These are phyloP conservation scores for Colletotrichum acutatum DNA, from an alignment of 2,329 filamentous ascomycete genomes.

Conservation along the genomic window DNA sequence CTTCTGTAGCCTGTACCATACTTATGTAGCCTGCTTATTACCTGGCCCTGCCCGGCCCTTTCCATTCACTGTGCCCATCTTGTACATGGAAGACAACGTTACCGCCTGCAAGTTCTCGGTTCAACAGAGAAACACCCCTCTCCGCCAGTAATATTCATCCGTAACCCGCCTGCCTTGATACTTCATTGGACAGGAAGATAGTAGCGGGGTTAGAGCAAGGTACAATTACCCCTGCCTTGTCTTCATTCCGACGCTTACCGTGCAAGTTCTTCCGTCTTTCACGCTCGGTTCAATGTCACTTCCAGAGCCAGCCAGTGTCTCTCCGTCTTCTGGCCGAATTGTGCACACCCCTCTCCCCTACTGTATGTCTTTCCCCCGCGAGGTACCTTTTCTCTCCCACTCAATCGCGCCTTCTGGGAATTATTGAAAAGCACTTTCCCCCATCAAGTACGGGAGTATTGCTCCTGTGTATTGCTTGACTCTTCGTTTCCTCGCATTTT, in stretches of 20 bases:
- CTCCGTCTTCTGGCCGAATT: conserved; percentile 1
- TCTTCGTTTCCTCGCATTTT: not conserved
- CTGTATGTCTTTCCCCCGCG: not conserved
- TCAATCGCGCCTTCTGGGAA: conserved; percentile 22
- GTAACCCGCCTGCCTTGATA: conserved; percentile 4
- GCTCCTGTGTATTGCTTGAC: not conserved
- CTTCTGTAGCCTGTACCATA: not conserved
- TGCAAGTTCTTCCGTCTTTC: not conserved
- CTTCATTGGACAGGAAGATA: conserved; percentile 1
- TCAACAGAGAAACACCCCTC: not conserved
- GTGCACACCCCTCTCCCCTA: conserved; percentile 6
- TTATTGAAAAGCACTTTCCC: conserved; percentile 32
- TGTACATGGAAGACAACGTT: conserved; percentile 1
- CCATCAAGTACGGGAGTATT: not conserved
- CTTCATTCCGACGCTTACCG: not conserved
- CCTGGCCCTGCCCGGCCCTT: not conserved
- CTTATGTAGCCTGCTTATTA: not conserved
- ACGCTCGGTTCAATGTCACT: not conserved
- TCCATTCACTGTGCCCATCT: conserved; percentile 8
- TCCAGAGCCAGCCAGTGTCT: not conserved
- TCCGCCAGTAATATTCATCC: not conserved
- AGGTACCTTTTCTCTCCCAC: too few relatives aligned
- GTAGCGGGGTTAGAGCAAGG: conserved; percentile 11
- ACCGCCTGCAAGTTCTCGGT: not conserved
- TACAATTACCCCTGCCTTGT: not conserved